Conservation (phyloP, 176 grass and related monocot genomes). For the Triticum monococcum region DNA sequence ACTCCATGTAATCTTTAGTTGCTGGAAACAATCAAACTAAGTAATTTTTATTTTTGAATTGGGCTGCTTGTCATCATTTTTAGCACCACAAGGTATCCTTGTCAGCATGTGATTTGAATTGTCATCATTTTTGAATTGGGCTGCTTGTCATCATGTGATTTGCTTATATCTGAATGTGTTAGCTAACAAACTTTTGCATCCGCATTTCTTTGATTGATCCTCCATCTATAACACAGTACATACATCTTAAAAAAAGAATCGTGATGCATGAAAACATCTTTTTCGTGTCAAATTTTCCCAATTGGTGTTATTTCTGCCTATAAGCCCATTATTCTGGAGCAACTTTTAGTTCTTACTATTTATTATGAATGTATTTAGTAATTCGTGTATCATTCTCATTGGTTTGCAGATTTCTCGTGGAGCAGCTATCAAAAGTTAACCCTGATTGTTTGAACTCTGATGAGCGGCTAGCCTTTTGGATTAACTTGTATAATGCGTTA, state of each 20-base stretch:
- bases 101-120: background rate
- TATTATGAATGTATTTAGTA: background rate
- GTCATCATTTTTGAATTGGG: background rate
- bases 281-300: background rate
- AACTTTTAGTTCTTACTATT: background rate
- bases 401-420: conserved; percentile 81
- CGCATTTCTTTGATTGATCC: conserved; percentile 17
- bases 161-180: conserved; percentile 9
- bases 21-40: background rate
- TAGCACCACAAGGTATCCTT: background rate
- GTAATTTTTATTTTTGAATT: background rate
- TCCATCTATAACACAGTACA: background rate
- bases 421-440: conserved; percentile 84
- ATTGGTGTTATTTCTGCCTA: conserved; percentile 7
- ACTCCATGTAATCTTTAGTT: background rate
- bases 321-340: background rate
- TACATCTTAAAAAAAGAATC: conserved; percentile 3
- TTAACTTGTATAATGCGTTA: conserved; percentile 94
- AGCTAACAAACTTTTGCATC: background rate
- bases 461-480: conserved; percentile 94
- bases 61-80: background rate
- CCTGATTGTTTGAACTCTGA: conserved; percentile 62
- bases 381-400: conserved; percentile 25
- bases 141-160: background rate
- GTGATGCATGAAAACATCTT: background rate